phyloP scores from a whole-genome alignment of 73 alveolate species.

The Paramecium primaurelia region DNA sequence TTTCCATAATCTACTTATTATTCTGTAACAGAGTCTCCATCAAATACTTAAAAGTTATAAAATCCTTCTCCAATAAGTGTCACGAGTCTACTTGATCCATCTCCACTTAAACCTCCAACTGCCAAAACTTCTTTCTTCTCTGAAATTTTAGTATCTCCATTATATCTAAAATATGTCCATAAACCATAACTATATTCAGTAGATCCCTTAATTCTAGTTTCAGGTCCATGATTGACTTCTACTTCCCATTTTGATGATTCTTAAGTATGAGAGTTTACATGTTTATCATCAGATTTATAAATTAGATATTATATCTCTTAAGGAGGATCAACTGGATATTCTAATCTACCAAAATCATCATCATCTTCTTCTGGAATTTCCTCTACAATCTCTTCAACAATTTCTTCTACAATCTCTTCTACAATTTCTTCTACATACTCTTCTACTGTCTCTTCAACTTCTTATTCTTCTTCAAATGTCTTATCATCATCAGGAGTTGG shows the following conservation, averaged over 20 bases:
- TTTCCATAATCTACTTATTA: not conserved
- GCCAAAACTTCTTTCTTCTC: not conserved
- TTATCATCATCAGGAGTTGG: not conserved
- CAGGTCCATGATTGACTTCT: not conserved
- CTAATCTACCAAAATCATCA: not conserved
- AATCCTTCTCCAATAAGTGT: not conserved
- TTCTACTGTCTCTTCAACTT: not conserved
- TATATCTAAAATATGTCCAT: slow-evolving; percentile 33
- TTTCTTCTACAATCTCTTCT: not conserved
- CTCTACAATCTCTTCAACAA: not conserved
- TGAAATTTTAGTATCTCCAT: not conserved
- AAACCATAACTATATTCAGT: not conserved
- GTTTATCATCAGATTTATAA: not conserved
- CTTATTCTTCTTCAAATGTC: not conserved
- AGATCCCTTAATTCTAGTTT: not conserved
- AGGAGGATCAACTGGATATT: not conserved
- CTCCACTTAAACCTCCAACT: not conserved
- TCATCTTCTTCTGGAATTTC: not conserved
- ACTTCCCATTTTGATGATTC: not conserved
- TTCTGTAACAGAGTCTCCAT: not conserved
- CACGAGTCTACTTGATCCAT: not conserved
- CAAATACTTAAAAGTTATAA: not conserved
- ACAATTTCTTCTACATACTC: not conserved
- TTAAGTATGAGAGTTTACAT: not conserved
- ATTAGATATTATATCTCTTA: not conserved